Evolutionary conservation across 495 filamentous ascomycete genomes (phyloP).

Genomic region (Hypoxylon fuscum): DNA sequence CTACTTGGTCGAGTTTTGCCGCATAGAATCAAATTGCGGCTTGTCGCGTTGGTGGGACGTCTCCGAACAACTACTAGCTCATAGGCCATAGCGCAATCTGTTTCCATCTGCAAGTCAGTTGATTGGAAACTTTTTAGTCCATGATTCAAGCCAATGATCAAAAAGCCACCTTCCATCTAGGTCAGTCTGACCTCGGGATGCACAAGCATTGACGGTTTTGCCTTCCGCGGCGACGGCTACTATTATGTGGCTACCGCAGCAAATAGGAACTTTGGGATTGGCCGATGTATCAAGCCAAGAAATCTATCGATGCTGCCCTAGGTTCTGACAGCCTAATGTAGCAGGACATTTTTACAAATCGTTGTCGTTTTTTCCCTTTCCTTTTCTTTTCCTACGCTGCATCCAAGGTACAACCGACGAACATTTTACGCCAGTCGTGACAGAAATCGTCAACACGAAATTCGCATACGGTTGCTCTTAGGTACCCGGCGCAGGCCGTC

Average conservation of each 20-base stretch:
- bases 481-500: not conserved
- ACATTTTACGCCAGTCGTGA: not conserved
- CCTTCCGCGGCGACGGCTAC: slow-evolving; percentile 18
- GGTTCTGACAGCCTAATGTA: too few species aligned
- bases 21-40: slow-evolving; percentile 8
- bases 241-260: slow-evolving; percentile 26
- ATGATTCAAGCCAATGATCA: slow-evolving; percentile 18
- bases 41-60: slow-evolving; percentile 3
- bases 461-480: not conserved
- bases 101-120: slow-evolving; percentile 10
- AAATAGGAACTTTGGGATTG: slow-evolving; percentile 27
- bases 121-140: slow-evolving; percentile 19
- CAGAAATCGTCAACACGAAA: not conserved
- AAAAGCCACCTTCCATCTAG: slow-evolving; percentile 36
- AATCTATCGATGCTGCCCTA: slow-evolving; percentile 15
- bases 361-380: not conserved
- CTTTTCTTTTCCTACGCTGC: not conserved
- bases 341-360: too few species aligned
- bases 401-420: not conserved
- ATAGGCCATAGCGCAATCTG: not conserved
- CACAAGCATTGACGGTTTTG: slow-evolving; percentile 26
- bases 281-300: slow-evolving; percentile 24
- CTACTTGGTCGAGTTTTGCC: slow-evolving; percentile 17
- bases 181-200: slow-evolving; percentile 32
- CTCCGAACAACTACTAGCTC: not conserved